Percentiles rank a stretch among this genome's conserved stretches.
phyloP scores from a whole-genome alignment of 306 rosid genomes.

The Lablab purpureus region DNA sequence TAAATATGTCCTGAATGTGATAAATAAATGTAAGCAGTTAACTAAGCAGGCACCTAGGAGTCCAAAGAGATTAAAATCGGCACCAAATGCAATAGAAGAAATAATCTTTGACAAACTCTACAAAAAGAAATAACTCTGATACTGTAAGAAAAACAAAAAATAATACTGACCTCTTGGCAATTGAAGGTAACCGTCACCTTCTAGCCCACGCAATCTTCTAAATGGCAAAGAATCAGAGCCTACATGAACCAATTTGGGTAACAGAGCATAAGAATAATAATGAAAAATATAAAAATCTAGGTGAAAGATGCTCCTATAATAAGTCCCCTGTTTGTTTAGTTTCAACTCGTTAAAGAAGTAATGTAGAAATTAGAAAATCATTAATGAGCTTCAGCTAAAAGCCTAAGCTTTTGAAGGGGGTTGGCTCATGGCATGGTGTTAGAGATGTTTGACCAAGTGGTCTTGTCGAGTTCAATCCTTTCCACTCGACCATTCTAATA shows the following conservation, averaged over 20 bases:
- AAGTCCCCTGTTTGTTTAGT: background rate
- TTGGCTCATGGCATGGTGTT: background rate
- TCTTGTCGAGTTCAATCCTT: background rate
- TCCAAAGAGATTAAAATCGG: background rate
- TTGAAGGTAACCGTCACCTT: constrained; percentile 57
- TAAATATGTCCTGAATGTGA: background rate
- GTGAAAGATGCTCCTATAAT: background rate
- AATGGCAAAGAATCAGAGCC: constrained; percentile 66
- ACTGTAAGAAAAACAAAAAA: constrained; percentile 28
- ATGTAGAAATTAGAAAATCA: background rate
- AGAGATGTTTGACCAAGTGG: background rate
- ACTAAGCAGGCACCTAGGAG: background rate
- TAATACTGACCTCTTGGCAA: constrained; percentile 71
- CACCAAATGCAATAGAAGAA: background rate
- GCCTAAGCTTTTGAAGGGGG: background rate
- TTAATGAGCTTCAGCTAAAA: background rate
- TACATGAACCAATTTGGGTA: constrained; percentile 37
- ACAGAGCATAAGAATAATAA: constrained; percentile 23
- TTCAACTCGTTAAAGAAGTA: constrained; percentile 32
- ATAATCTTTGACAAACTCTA: background rate
- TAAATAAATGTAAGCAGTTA: no score
- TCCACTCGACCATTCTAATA: background rate
- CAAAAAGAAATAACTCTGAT: constrained; percentile 15
- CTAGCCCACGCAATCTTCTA: constrained; percentile 58
- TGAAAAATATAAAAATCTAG: constrained; percentile 24